Base-by-base conservation (phyloP, 2,329 filamentous ascomycete genomes). In the Sordariomycetes sp. region DNA sequence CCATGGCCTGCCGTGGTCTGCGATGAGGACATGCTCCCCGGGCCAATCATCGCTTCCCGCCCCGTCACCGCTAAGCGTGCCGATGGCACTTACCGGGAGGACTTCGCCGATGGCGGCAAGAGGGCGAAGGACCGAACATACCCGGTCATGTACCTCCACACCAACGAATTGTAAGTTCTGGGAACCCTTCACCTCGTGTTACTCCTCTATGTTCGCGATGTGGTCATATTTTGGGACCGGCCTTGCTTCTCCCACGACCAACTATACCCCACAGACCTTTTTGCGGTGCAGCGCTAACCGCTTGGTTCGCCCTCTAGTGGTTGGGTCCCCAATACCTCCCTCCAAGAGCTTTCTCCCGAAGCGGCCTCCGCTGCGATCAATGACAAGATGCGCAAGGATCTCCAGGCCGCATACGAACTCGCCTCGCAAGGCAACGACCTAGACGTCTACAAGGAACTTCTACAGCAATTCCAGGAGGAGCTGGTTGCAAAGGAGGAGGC, bases 1-100 rank as follows among this genome's bases (percentile, higher is more conserved):
- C 87, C 90, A 46, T 99, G 94, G 94, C 94, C 94, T 18, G 87
- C 90, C 58, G 89, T 99, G 68, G 85, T 99, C 65, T 94, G 90
- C 70, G 91, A 96, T 69, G 93, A 99, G 71, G 86, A 87, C 61
- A 97, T 99, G 87, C 84, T 99, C 22, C 93, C 94, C 2, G 79
- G 85, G 59, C 84, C 80, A 16, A 81, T 99, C 25, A 74, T 95
- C 58, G 88, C 81, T 66, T 82, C 81, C 53, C 87, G 94, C 61
- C 94, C 93, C 10, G 89, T 96, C 57, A 91, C 90, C 52, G 91
- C 93, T 24, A 85, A 83, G 65, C 85, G 88, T 60, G 75, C 82
- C 24, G 93, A 97, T 71, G 93, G 93, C 59, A 88, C 87, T 48
- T 96, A 94, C 71, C 86, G 89, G 58, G 89, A 91, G 60, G 89